Percentiles rank a stretch among this genome's conserved stretches.
These are phyloP conservation scores for Patellifolia procumbens DNA, from an alignment of 179 eudicot species.

Conservation along the genomic window DNA sequence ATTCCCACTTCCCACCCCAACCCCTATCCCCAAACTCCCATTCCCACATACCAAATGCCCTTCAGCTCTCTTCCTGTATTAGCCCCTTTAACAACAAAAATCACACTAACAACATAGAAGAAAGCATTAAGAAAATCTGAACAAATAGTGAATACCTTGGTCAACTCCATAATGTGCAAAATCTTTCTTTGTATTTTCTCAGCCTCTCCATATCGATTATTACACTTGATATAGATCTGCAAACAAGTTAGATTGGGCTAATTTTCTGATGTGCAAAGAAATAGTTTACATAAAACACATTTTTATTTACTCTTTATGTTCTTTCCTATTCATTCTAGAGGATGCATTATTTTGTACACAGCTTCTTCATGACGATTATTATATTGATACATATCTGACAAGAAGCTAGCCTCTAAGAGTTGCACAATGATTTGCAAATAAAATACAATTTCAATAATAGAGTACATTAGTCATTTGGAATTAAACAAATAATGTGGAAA, in stretches of 20 bases:
- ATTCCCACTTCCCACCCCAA: too few species aligned
- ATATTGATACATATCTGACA: background rate
- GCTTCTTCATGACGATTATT: too few species aligned
- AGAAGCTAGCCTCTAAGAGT: background rate
- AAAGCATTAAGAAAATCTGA: background rate
- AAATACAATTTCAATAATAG: background rate
- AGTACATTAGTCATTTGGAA: background rate
- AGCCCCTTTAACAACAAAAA: background rate
- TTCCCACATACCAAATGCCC: too few species aligned
- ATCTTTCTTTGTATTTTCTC: constrained; percentile 72
- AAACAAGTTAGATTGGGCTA: constrained; percentile 25
- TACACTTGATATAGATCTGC: constrained; percentile 64
- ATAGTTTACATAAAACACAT: background rate
- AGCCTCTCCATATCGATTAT: constrained; percentile 56
- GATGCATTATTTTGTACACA: too few species aligned
- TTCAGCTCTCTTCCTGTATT: background rate
- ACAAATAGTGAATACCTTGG: constrained; percentile 51
- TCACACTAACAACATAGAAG: background rate
- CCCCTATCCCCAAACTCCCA: too few species aligned
- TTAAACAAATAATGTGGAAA: background rate
- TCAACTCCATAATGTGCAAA: constrained; percentile 76
- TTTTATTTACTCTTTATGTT: too few species aligned
- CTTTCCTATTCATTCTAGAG: too few species aligned
- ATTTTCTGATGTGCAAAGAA: background rate
- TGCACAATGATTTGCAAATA: background rate